Evolutionary conservation across 495 filamentous ascomycete genomes (phyloP).

Genomic region (Aspergillus affinis): DNA sequence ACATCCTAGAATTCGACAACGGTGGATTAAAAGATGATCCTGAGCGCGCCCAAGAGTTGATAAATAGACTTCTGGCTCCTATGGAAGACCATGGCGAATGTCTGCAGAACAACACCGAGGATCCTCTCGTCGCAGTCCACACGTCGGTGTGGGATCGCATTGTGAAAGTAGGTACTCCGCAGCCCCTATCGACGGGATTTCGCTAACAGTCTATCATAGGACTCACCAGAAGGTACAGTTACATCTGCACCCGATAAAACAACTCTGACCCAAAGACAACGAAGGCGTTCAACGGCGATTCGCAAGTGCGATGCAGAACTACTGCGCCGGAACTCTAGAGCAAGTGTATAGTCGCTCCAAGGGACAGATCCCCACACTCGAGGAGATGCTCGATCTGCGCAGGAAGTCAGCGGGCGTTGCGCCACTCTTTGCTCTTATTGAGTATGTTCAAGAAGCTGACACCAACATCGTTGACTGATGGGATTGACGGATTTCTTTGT

Average conservation of each 20-base stretch:
- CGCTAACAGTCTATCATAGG: background rate
- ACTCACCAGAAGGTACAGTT: background rate
- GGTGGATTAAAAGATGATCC: conserved; percentile 26
- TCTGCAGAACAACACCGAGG: background rate
- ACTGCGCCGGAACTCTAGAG: conserved; percentile 25
- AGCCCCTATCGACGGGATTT: background rate
- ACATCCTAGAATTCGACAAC: conserved; percentile 31
- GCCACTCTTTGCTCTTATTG: conserved; percentile 33
- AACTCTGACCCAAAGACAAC: background rate
- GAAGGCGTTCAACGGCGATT: conserved; percentile 29
- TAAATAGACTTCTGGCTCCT: conserved; percentile 23
- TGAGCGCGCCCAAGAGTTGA: conserved; percentile 18
- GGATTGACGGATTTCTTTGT: background rate
- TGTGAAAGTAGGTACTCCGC: conserved; percentile 5
- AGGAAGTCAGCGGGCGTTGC: conserved; percentile 27
- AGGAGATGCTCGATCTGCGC: conserved; percentile 26
- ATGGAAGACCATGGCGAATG: conserved; percentile 13
- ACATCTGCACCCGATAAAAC: background rate
- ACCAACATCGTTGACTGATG: background rate
- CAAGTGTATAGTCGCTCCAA: conserved; percentile 24
- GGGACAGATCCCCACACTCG: conserved; percentile 15
- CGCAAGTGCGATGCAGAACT: conserved; percentile 23
- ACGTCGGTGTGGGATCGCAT: conserved; percentile 25
- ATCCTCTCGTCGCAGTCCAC: conserved; percentile 18
- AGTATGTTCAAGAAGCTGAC: conserved; percentile 17